Base-by-base conservation (phyloP, 495 filamentous ascomycete species). In the Penicillium pulvis region DNA sequence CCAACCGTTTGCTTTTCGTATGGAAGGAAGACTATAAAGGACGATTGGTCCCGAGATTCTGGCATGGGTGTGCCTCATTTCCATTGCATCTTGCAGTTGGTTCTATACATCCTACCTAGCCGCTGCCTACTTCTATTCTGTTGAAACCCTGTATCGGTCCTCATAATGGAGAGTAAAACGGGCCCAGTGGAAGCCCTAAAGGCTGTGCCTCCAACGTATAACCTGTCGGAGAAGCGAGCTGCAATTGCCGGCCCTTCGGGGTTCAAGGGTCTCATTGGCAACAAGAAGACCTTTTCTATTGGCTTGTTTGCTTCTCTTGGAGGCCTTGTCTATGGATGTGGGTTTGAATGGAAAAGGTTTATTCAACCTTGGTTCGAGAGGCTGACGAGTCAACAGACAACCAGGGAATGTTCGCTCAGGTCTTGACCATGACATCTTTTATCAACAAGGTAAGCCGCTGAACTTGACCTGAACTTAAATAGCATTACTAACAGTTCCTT, bases 381-480 rank as follows among this genome's bases (percentile, higher is more conserved):
- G 30, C 50, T 23, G 23, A 44, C 16, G 28, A 4, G 16, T 45
- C 11, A 42, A 1, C 33, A 73, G 71, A 74, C 55, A 74, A 75
- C 52, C 72, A 75, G 58, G 72, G 72, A 58, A 75, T 75, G 72
- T 75, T 75, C 42, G 68, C 70, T 0, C 70, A 71, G 46, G 64
- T 75, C 16, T 50, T 75, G 44, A 73, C 66, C 7, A 75, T 75
- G 72, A 35, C 43, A 8, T 61, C 70, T 0, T 75, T 75, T 53
- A 61, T 64, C 6, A 31, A 52, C 9, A 64, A 67, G 1, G 71
- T 71, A 64, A 45, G 42, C 9, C 3, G 9, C 17, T 20, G 20
- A 23, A 20, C 0, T 20, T 3, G 7, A 10, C 19, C n/a, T 7
- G 24, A 19, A 8, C 10, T 17, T 6, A 8, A 1, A 26, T 30